Percentiles rank a stretch among this genome's conserved stretches.
Conservation (phyloP, 331 rosid species). For the Phaseolus coccineus region DNA sequence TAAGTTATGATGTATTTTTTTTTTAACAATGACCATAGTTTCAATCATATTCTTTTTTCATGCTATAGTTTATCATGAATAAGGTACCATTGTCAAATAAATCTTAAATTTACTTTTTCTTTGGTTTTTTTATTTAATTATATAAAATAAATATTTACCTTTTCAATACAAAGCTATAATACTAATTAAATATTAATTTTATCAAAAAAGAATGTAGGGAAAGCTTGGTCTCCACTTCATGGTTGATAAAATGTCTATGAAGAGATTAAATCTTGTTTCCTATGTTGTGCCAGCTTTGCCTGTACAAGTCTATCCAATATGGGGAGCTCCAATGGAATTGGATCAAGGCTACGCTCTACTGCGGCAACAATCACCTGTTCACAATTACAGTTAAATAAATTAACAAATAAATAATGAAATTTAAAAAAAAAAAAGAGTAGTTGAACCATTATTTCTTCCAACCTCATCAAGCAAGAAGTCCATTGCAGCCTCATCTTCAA, state of each 20-base stretch:
- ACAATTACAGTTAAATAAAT: not conserved
- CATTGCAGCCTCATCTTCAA: slow-evolving; percentile 80
- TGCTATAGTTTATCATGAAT: too few relatives aligned
- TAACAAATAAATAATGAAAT: too few relatives aligned
- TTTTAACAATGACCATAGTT: too few relatives aligned
- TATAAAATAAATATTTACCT: not conserved
- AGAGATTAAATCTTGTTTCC: slow-evolving; percentile 55
- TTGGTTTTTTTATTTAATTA: not conserved
- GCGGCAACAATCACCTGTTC: slow-evolving; percentile 87
- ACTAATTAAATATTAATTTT: not conserved
- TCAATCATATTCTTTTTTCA: too few relatives aligned
- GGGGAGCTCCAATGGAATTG: slow-evolving; percentile 84
- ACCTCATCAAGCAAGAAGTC: slow-evolving; percentile 98
- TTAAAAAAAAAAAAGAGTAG: too few relatives aligned
- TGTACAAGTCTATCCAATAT: slow-evolving; percentile 85
- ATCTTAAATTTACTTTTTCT: too few relatives aligned
- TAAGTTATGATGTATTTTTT: too few relatives aligned
- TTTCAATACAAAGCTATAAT: not conserved
- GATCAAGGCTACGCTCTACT: slow-evolving; percentile 93
- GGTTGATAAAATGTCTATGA: slow-evolving; percentile 38
- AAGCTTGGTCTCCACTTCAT: slow-evolving; percentile 22
- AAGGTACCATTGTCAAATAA: not conserved
- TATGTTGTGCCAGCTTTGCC: slow-evolving; percentile 69
- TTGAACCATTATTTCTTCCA: not conserved
- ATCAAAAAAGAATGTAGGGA: not conserved